phyloP scores from a whole-genome alignment of 805 yeast genomes.

The Ogataea neopini region DNA sequence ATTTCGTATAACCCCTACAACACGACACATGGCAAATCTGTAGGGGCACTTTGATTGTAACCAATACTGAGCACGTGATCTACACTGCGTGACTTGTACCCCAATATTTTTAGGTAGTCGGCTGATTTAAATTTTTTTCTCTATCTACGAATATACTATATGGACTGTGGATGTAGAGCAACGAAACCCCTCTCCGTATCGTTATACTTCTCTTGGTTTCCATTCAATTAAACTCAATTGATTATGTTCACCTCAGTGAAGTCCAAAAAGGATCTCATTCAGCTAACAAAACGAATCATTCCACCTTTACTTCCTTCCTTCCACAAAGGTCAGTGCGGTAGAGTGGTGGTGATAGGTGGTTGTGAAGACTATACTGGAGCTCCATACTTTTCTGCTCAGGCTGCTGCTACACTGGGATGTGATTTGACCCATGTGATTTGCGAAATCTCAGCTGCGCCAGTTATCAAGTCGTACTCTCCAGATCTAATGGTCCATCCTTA shows the following conservation, averaged over 20 bases:
- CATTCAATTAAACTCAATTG: no score
- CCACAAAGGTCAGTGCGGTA: constrained; percentile 91
- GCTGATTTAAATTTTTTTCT: not conserved
- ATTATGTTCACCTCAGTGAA: constrained; percentile 12
- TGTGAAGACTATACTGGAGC: constrained; percentile 97
- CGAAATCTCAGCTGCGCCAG: constrained; percentile 71
- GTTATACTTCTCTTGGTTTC: no score
- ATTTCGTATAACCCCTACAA: no score
- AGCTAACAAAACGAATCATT: constrained; percentile 53
- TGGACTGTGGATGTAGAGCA: no score
- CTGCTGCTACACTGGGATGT: constrained; percentile 81
- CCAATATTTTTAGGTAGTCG: no score
- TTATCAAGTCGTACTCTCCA: constrained; percentile 87
- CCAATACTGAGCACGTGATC: no score
- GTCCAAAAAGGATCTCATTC: constrained; percentile 18
- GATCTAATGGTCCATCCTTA: constrained; percentile 97
- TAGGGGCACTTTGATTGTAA: no score
- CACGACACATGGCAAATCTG: no score
- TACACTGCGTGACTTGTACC: no score
- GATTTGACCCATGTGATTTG: constrained; percentile 92
- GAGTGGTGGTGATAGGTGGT: constrained; percentile 87
- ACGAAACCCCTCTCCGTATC: no score
- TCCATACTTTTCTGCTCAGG: constrained; percentile 86
- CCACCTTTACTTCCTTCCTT: constrained; percentile 75
- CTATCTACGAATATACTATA: not conserved